A percentile compares a stretch with the other conserved stretches of the same genome.
phyloP scores from a whole-genome alignment of 352 stramenopile species.

The Elongisporangium anandrum region DNA sequence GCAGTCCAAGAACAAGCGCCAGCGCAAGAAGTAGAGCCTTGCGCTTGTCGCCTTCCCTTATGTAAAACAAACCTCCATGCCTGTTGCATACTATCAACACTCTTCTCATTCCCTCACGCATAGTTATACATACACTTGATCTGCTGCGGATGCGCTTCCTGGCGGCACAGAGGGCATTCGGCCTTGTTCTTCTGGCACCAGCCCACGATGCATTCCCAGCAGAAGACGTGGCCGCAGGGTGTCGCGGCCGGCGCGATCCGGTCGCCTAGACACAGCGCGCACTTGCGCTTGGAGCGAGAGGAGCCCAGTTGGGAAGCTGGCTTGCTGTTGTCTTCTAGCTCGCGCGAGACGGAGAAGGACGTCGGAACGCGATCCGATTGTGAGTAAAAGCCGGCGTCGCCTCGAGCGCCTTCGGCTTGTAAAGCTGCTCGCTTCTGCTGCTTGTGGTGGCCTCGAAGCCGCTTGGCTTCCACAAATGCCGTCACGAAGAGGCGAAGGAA shows the following conservation, averaged over 20 bases:
- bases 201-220: slow-evolving; percentile 91
- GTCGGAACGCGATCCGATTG: slow-evolving; percentile 39
- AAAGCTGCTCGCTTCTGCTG: slow-evolving; percentile 36
- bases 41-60: neutral
- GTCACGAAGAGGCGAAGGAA: slow-evolving; percentile 53
- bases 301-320: slow-evolving; percentile 2
- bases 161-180: slow-evolving; percentile 87
- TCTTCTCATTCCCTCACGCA: slow-evolving; percentile 17
- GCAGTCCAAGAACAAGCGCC: slow-evolving; percentile 32
- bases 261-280: slow-evolving; percentile 81
- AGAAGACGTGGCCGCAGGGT: slow-evolving; percentile 90
- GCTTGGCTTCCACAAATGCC: slow-evolving; percentile 46
- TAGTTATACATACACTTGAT: slow-evolving; percentile 93
- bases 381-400: neutral
- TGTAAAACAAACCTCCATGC: slow-evolving; percentile 4
- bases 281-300: slow-evolving; percentile 52
- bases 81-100: slow-evolving; percentile 6
- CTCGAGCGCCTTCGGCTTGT: slow-evolving; percentile 8
- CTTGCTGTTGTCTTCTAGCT: neutral
- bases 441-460: slow-evolving; percentile 36
- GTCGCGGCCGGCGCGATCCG: slow-evolving; percentile 72
- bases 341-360: slow-evolving; percentile 12
- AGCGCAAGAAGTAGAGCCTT: slow-evolving; percentile 35
- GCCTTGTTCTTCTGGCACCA: slow-evolving; percentile 92
- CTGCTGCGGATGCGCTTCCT: slow-evolving; percentile 83